Evolutionary conservation across 2,329 filamentous ascomycete genomes (phyloP).

Genomic region (Neofusicoccum sp.): DNA sequence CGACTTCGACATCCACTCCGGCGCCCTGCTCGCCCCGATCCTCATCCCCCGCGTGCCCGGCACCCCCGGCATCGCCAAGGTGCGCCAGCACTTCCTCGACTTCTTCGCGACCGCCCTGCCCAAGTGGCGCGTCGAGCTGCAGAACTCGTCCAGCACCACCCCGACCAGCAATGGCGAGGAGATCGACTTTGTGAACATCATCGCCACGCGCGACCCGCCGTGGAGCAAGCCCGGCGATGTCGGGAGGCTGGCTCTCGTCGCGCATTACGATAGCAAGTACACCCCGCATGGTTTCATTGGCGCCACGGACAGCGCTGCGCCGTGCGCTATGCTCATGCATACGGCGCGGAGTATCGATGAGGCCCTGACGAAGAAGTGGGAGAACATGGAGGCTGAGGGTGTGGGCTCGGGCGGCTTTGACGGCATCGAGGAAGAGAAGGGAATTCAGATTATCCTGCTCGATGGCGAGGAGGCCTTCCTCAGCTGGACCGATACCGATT

Average conservation of each 20-base stretch:
- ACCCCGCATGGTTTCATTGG: slow-evolving; percentile 85
- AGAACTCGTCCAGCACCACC: slow-evolving; percentile 87
- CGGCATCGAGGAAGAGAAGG: slow-evolving; percentile 71
- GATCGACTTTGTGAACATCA: slow-evolving; percentile 84
- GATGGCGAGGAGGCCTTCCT: slow-evolving; percentile 95
- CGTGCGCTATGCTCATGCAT: slow-evolving; percentile 92
- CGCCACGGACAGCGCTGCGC: slow-evolving; percentile 89
- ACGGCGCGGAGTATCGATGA: slow-evolving; percentile 77
- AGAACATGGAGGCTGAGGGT: slow-evolving; percentile 65
- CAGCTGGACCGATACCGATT: slow-evolving; percentile 78
- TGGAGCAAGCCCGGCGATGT: slow-evolving; percentile 76
- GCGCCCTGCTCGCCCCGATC: slow-evolving; percentile 81
- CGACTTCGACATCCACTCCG: slow-evolving; percentile 78
- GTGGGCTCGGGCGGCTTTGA: slow-evolving; percentile 47
- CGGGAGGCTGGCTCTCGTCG: slow-evolving; percentile 80
- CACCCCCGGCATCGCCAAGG: slow-evolving; percentile 71
- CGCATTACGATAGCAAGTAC: slow-evolving; percentile 90
- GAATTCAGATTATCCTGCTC: slow-evolving; percentile 85
- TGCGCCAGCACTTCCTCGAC: slow-evolving; percentile 78
- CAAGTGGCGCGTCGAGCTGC: slow-evolving; percentile 76
- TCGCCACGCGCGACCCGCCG: slow-evolving; percentile 85
- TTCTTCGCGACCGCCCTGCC: slow-evolving; percentile 79
- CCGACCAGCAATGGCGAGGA: slow-evolving; percentile 71
- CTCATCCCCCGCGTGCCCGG: slow-evolving; percentile 87
- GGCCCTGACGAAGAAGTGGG: slow-evolving; percentile 82